These are phyloP conservation scores for Cardamine chenopodiifolia DNA, from an alignment of 345 rosid species.

Conservation along the genomic window DNA sequence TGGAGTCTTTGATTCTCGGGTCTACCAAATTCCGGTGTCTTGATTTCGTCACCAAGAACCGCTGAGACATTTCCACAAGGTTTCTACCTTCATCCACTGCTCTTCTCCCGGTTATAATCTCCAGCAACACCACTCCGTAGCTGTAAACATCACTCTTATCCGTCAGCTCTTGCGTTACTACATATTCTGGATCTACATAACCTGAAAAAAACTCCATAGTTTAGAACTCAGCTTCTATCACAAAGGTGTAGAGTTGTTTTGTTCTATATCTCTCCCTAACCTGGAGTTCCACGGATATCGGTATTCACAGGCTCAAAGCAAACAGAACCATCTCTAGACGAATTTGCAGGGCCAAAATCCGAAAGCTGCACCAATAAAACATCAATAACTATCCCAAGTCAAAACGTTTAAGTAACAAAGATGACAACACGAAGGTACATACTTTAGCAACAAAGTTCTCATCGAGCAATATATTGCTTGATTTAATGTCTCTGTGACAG, in stretches of 20 bases:
- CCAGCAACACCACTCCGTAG: slow-evolving; percentile 83
- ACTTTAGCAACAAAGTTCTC: slow-evolving; percentile 88
- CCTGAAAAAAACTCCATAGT: slow-evolving; percentile 48
- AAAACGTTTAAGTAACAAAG: neutral
- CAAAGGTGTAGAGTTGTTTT: neutral
- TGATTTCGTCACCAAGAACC: slow-evolving; percentile 54
- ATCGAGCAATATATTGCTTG: slow-evolving; percentile 91
- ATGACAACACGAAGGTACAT: neutral
- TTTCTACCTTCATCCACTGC: slow-evolving; percentile 75
- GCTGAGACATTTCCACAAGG: slow-evolving; percentile 72
- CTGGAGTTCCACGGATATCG: slow-evolving; percentile 92
- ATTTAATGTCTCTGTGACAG: slow-evolving; percentile 93
- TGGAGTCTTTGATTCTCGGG: slow-evolving; percentile 53
- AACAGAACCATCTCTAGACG: slow-evolving; percentile 87
- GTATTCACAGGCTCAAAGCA: slow-evolving; percentile 87
- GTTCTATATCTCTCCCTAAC: slow-evolving; percentile 45
- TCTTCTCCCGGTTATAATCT: slow-evolving; percentile 69
- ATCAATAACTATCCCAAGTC: neutral
- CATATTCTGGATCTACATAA: slow-evolving; percentile 92
- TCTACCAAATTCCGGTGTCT: slow-evolving; percentile 67
- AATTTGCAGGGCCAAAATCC: slow-evolving; percentile 91
- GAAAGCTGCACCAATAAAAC: slow-evolving; percentile 67
- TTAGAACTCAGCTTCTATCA: neutral
- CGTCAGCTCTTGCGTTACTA: slow-evolving; percentile 79
- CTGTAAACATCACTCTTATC: slow-evolving; percentile 91